These are phyloP conservation scores for Fusarium tanahbumbuense DNA, from an alignment of 2,329 filamentous ascomycete genomes.

Conservation along the genomic window DNA sequence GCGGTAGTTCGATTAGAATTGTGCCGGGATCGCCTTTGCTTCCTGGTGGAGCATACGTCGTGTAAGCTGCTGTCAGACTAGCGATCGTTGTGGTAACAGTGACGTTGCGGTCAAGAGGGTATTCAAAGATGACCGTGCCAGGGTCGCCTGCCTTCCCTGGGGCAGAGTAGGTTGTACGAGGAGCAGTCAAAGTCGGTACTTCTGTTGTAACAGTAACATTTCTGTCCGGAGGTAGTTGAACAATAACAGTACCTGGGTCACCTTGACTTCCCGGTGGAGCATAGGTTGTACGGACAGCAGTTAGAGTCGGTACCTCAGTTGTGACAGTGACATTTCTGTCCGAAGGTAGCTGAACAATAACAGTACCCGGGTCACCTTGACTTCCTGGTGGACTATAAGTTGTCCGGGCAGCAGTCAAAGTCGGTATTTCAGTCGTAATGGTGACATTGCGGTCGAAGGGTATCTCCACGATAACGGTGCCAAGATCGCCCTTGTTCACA, in stretches of 20 bases:
- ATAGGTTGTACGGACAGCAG: too few relatives aligned
- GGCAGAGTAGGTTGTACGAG: constrained; percentile 15
- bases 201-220: too few relatives aligned
- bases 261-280: too few relatives aligned
- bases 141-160: constrained; percentile 12
- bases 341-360: too few relatives aligned
- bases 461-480: constrained; percentile 3
- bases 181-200: neutral
- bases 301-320: too few relatives aligned
- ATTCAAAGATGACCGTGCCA: constrained; percentile 16
- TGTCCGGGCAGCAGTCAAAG: too few relatives aligned
- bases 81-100: constrained; percentile 21
- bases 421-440: neutral
- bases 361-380: too few relatives aligned
- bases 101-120: constrained; percentile 13
- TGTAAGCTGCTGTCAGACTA: constrained; percentile 13
- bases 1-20: constrained; percentile 19
- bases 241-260: too few relatives aligned
- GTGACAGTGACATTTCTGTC: too few relatives aligned
- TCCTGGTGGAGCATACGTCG: constrained; percentile 6
- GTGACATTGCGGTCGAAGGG: constrained; percentile 7
- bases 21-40: constrained; percentile 21
- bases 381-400: too few relatives aligned
- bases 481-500: constrained; percentile 1
- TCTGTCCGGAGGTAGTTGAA: too few relatives aligned